Evolutionary conservation across 2,329 filamentous ascomycete genomes (phyloP).

Genomic region (Lasiodiplodia sp.): DNA sequence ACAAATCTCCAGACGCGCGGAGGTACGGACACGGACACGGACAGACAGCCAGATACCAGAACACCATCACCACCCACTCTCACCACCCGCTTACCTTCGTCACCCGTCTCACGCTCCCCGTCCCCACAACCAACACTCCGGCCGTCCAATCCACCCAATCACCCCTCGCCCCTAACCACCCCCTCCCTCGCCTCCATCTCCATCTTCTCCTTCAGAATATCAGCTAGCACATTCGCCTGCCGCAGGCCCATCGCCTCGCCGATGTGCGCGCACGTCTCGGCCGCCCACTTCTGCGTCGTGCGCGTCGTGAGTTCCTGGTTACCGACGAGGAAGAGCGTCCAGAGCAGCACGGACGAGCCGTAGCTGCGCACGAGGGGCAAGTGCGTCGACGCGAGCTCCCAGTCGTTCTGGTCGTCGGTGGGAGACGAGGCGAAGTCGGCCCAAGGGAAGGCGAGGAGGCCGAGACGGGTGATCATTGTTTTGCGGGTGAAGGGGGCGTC

Average conservation of each 20-base stretch:
- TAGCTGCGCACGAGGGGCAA: constrained; percentile 43
- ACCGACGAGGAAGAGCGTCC: constrained; percentile 44
- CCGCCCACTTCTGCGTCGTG: constrained; percentile 37
- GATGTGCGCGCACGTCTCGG: constrained; percentile 66
- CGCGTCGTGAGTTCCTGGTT: constrained; percentile 39
- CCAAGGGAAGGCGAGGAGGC: constrained; percentile 32
- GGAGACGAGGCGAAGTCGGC: background rate
- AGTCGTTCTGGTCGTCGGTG: background rate
- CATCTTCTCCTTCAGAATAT: constrained; percentile 33
- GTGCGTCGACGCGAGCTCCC: constrained; percentile 28
- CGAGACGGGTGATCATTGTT: constrained; percentile 17
- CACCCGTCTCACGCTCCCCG: no score
- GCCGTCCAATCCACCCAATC: no score
- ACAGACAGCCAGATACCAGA: no score
- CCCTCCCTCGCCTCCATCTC: background rate
- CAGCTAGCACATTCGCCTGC: constrained; percentile 41
- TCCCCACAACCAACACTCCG: background rate
- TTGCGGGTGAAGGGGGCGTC: background rate
- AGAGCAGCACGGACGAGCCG: constrained; percentile 42
- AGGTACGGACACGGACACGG: no score
- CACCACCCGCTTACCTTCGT: no score
- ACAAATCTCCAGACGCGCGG: background rate
- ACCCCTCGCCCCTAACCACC: background rate
- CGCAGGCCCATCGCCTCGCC: constrained; percentile 54
- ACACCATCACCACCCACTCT: no score